A percentile compares a stretch with the other conserved stretches of the same genome.
phyloP scores from a whole-genome alignment of 75 land plant species.

The Sequoiadendron giganteum region DNA sequence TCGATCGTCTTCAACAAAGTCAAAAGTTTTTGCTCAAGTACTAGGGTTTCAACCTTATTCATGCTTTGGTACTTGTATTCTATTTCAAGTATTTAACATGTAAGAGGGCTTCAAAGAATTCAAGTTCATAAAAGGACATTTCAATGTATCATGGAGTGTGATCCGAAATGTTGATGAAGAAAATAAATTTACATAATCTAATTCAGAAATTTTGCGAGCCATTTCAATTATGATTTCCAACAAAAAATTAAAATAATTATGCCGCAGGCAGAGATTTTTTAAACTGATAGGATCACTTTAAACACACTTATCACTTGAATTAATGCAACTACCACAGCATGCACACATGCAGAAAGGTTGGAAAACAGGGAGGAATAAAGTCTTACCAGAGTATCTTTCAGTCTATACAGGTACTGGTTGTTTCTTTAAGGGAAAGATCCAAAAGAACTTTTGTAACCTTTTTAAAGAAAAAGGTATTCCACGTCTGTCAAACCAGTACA shows the following conservation, averaged over 20 bases:
- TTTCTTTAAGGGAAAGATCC: neutral
- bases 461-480: neutral
- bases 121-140: neutral
- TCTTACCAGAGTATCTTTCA: neutral
- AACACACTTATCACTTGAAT: neutral
- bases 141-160: neutral
- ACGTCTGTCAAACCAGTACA: neutral
- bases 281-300: neutral
- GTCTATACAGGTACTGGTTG: neutral
- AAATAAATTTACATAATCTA: neutral
- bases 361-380: neutral
- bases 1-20: neutral
- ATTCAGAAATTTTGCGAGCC: neutral
- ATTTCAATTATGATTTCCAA: too few relatives aligned
- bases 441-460: neutral
- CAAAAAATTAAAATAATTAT: too few relatives aligned
- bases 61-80: neutral
- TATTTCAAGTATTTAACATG: neutral
- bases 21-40: neutral
- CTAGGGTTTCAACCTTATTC: neutral
- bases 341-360: neutral
- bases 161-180: neutral
- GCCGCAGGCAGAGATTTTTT: too few relatives aligned
- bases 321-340: neutral
- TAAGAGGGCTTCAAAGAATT: neutral